Evolutionary conservation across 2,329 filamentous ascomycete genomes (phyloP), one percentile per base, ranked within the genome.

Genomic region (Penicillium frequentans): DNA sequence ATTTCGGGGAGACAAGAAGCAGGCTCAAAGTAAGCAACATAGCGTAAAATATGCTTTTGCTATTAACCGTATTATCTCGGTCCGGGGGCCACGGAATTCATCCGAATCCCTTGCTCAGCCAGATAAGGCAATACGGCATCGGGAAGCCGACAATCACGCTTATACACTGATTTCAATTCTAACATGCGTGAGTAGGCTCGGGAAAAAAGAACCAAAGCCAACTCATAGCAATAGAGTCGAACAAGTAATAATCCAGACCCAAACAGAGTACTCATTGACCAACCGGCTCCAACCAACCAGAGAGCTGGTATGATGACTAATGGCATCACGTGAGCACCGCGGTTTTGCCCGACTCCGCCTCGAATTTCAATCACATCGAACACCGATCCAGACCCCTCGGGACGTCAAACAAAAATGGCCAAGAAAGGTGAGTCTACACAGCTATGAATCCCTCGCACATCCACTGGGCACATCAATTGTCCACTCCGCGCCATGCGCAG

Each of bases 341-440:
- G 29, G 55, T 44, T 51, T 63, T 60, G 54, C 56, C 54, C 55
- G 50, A 31, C 45, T 49, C 59, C 55, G 51, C 55, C 48, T 55
- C 47, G 54, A 64, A 61, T 54, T 61, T 59, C 57, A 37, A 56
- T 45, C 39, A 19, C 45, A 61, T 56, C 51, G 57, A 59, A 56
- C 54, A 55, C 50, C 59, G 52, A 56, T 46, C 52, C 49, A 61
- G 42, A 48, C 27, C 46, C 31, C 33, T 33, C 47, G 53, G 53
- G 58, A 64, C 59, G 45, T 60, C 56, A 56, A 58, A 45, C 60
- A 65, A 62, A 42, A 59, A 65, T 65, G 64, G 64, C 64, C 49
- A 65, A 65, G 51, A 65, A 64, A 65, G 54, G 60, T 61, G 21
- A 50, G 49, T 37, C 9, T 39, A 26, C 19, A 21, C 42, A n/a